A percentile compares a stretch with the other conserved stretches of the same genome.
Evolutionary conservation across 2,329 filamentous ascomycete species (phyloP).

Genomic region (Pezicula radicicola): DNA sequence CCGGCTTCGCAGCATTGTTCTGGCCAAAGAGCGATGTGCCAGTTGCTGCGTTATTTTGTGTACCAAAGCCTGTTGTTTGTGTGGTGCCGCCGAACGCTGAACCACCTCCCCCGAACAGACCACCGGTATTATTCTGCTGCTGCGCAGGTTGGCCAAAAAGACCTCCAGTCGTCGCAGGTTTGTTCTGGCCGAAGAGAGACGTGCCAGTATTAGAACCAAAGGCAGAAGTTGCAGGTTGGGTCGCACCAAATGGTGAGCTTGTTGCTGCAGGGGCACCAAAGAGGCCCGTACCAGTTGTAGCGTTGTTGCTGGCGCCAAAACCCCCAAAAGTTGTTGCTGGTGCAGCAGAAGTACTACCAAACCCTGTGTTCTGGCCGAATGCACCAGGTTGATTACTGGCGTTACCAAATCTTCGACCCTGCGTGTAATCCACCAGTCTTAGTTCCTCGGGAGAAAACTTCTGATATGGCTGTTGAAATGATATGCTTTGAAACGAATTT

Average conservation of each 20-base stretch:
- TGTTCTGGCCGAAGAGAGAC: constrained; percentile 31
- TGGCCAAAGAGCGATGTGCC: constrained; percentile 20
- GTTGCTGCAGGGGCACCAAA: constrained; percentile 37
- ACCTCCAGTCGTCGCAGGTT: constrained; percentile 21
- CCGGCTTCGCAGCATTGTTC: constrained; percentile 34
- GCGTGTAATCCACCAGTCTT: constrained; percentile 80
- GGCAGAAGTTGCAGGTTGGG: constrained; percentile 36
- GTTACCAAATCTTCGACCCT: constrained; percentile 82
- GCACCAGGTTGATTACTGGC: constrained; percentile 75
- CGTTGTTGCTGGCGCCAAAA: constrained; percentile 26
- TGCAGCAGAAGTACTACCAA: constrained; percentile 32
- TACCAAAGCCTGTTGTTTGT: constrained; percentile 23
- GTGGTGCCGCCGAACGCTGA: constrained; percentile 25
- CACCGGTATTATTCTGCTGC: not conserved
- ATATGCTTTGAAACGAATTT: constrained; percentile 75
- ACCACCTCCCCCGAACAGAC: not conserved
- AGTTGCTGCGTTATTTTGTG: constrained; percentile 19
- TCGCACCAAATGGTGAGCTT: constrained; percentile 42
- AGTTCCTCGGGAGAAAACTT: constrained; percentile 90
- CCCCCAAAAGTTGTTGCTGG: constrained; percentile 35
- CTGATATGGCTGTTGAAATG: constrained; percentile 76
- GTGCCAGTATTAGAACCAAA: constrained; percentile 42
- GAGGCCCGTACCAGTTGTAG: constrained; percentile 24
- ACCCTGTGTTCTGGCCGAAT: constrained; percentile 63
- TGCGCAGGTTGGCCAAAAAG: constrained; percentile 31